Evolutionary conservation across 2,329 filamentous ascomycete genomes (phyloP), one percentile per base, ranked within the genome.

Genomic region (Lasiodiplodia sp.): DNA sequence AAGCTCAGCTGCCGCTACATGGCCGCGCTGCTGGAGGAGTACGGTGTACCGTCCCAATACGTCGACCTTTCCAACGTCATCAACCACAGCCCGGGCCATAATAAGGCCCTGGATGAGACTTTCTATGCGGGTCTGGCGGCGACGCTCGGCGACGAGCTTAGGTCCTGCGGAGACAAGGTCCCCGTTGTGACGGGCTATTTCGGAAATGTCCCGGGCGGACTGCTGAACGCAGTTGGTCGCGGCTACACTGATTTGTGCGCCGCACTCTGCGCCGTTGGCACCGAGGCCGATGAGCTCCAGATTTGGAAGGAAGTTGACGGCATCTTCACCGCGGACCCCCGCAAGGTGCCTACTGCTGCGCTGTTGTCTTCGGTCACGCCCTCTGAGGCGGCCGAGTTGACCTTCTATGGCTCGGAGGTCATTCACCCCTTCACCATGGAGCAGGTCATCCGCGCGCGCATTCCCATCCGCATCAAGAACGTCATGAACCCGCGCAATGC

Each of bases 361-460:
- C 85, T 99, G n/a, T 87, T 99, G 55, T 83, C 90, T 12, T 90
- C 91, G 66, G 97, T 99, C 78, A 97, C 95, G 3, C 96, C 96
- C 0, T 91, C 93, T 11, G 96, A 99, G 81, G 96, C 96, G 2
- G 95, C 96, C 14, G 96, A 99, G 80, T 85, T 99, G 83, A 98
- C 96, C 25, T 87, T 86, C 72, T 86, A 86, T 72, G 85, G 85
- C 69, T 85, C 94, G 70, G 96, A 99, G 80, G 96, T 99, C 77
- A 99, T 99, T 74, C 96, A 99, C 79, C 96, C 97, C 72, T 91
- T 97, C 78, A 99, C 96, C 75, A 98, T 99, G 94, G 95, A 98
- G 82, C 96, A 98, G 81, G 88, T 90, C 68, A 90, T 90, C 70
- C 85, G 85, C 75, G 92, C 92, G 0, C 90, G 91, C 64, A 96